Evolutionary conservation across 495 filamentous ascomycete species (phyloP), one percentile per base, ranked within the genome.

Genomic region (Aspergillus homomorphus): DNA sequence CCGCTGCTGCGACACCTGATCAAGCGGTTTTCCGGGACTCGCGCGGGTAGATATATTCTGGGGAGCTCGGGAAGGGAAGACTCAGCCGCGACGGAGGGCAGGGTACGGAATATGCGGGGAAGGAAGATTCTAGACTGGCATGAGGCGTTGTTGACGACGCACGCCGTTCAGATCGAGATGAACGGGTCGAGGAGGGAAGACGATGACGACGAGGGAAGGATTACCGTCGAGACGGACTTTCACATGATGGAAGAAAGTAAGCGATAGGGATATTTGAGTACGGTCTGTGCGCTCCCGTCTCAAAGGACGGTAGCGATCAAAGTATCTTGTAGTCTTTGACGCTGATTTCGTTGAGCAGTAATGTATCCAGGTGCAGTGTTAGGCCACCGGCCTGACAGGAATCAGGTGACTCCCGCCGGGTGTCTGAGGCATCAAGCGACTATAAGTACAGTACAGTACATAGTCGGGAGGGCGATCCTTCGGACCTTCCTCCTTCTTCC

Each of bases 1-100:
- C 61, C 56, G 9, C 52, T 69, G 2, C 20, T 66, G 16, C 66
- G 60, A 10, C 46, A 58, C 19, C 20, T 41, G 2, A 24, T 46
- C 19, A 22, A 43, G 33, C 42, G 14, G 7, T 9, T 38, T 19
- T 55, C 45, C 20, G 53, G 51, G 4, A 21, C 51, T 30, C 46
- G 22, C 6, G 21, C 20, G 7, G 46, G 46, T 6, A 10, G 21
- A 1, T 50, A 50, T 9, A 28, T 9, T 23, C n/a, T 23, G 21
- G 46, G 20, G 10, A 50, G 21, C 24, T 50, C 20, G 7, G 9
- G 14, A 16, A 24, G 26, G 4, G 24, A 24, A 24, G 21, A 12
- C 15, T 50, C 45, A n/a, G n/a, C n/a, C n/a, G n/a, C n/a, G 21
- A 26, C 5, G 7, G 19, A 19, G 21, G n/a, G 44, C 12, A n/a